Evolutionary conservation across 352 stramenopile genomes (phyloP).

Genomic region (Pythium scleroteichum): DNA sequence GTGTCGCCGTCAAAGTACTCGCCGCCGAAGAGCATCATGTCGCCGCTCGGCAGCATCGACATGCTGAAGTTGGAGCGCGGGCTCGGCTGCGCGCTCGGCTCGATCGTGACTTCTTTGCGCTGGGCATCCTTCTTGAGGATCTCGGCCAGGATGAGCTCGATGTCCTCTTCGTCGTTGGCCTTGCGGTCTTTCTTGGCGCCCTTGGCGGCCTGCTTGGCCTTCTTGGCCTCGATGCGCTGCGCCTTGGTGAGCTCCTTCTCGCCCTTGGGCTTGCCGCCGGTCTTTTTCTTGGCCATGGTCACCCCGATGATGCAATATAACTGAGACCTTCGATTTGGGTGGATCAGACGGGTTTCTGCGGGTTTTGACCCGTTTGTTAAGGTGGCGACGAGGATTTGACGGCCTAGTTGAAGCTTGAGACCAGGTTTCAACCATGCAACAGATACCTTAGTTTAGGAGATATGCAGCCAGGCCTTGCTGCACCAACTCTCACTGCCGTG

Average conservation of each 20-base stretch:
- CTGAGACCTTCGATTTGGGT: slow-evolving; percentile 1
- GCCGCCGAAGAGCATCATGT: slow-evolving; percentile 95
- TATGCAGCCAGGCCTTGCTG: too few species aligned
- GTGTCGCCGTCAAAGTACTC: slow-evolving; percentile 98
- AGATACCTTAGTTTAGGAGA: too few species aligned
- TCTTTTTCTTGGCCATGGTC: slow-evolving; percentile 69
- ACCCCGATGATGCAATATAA: not conserved
- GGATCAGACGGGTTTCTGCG: slow-evolving; percentile 9
- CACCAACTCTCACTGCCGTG: too few species aligned
- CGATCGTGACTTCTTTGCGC: slow-evolving; percentile 63
- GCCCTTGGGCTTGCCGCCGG: slow-evolving; percentile 45
- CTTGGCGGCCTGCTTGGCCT: slow-evolving; percentile 79
- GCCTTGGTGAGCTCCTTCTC: slow-evolving; percentile 74
- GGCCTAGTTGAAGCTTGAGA: not conserved
- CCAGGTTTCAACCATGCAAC: slow-evolving; percentile 2
- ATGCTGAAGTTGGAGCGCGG: slow-evolving; percentile 83
- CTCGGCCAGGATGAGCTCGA: slow-evolving; percentile 78
- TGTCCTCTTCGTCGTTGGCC: slow-evolving; percentile 75
- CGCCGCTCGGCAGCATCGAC: slow-evolving; percentile 64
- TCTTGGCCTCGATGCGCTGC: slow-evolving; percentile 78
- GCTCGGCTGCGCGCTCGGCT: slow-evolving; percentile 51
- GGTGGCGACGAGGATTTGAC: not conserved
- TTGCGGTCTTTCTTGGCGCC: slow-evolving; percentile 81
- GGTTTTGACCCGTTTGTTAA: slow-evolving; percentile 5
- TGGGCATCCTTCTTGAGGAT: slow-evolving; percentile 80